Evolutionary conservation across 2,329 filamentous ascomycete genomes (phyloP), one percentile per base, ranked within the genome.

Genomic region (Waltergamsia citrina): DNA sequence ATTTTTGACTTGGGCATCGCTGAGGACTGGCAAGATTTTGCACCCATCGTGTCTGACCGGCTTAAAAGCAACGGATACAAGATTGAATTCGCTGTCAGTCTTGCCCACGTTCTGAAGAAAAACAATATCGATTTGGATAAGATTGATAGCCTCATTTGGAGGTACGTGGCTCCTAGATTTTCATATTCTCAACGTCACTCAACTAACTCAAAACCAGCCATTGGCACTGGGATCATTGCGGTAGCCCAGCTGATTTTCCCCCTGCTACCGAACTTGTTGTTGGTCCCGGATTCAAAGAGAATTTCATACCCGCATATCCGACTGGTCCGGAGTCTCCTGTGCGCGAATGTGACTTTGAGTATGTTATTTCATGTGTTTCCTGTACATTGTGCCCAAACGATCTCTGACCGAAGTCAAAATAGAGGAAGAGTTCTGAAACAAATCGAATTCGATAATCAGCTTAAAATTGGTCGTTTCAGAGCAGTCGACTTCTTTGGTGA

Each of bases 191-290:
- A 7, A n/a, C n/a, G 16, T 6, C 6, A 27, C 6, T 14, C 7
- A 6, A 27, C 25, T 27, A 6, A 27, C 12, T 7, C 26, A 8
- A 14, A n/a, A 16, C 15, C 47, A 62, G 60, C 36, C 66, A 71
- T 40, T 65, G 57, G 49, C 62, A 67, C 39, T 66, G 56, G 47
- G 70, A 75, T 43, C 71, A 75, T 36, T 64, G 60, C 7, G 72
- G 71, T 0, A 63, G 73, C 35, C 54, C 61, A 0, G 57, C 60
- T 0, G 51, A 47, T 0, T 75, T 75, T 32, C 65, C 67, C 1
- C 1, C 42, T 0, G 49, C 42, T 1, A 69, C 67, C 1, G 55
- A 63, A 7, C 43, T 76, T 1, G 43, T 74, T 21, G 68, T 73
- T 4, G 72, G 71, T 0, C 63, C 69, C 0, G 70, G 70, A 0